Conservation (phyloP, 306 rosid species). For the Quercus robur region DNA sequence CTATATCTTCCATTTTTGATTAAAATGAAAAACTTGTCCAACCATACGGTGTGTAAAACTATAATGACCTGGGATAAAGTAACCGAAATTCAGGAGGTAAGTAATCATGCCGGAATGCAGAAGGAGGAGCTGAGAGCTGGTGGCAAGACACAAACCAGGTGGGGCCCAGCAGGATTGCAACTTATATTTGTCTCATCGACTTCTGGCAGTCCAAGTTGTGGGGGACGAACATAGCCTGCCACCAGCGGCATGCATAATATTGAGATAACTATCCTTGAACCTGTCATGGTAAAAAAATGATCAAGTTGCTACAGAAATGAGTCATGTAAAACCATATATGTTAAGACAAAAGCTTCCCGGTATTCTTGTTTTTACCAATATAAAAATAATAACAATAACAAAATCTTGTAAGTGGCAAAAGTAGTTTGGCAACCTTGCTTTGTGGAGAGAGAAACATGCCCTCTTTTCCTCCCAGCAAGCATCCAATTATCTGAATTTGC, state of each 20-base stretch:
- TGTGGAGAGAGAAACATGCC: slow-evolving; percentile 68
- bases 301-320: slow-evolving; percentile 4
- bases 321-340: neutral
- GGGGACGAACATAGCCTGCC: slow-evolving; percentile 94
- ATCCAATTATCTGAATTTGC: slow-evolving; percentile 92
- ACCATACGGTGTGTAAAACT: slow-evolving; percentile 15
- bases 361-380: neutral
- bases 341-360: neutral
- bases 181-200: slow-evolving; percentile 73
- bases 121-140: slow-evolving; percentile 88
- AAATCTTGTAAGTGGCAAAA: neutral
- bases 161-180: slow-evolving; percentile 94
- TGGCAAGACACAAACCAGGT: slow-evolving; percentile 92
- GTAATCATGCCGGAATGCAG: slow-evolving; percentile 72
- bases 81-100: neutral
- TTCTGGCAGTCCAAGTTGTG: slow-evolving; percentile 79
- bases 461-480: slow-evolving; percentile 99
- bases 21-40: slow-evolving; percentile 16
- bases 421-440: slow-evolving; percentile 58
- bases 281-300: slow-evolving; percentile 37
- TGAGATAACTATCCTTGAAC: slow-evolving; percentile 81
- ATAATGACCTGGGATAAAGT: neutral
- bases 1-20: slow-evolving; percentile 10
- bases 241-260: slow-evolving; percentile 85
- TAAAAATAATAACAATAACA: neutral